These are phyloP conservation scores for Chenopodium suecicum DNA, from an alignment of 148 eudicot species.

Conservation along the genomic window DNA sequence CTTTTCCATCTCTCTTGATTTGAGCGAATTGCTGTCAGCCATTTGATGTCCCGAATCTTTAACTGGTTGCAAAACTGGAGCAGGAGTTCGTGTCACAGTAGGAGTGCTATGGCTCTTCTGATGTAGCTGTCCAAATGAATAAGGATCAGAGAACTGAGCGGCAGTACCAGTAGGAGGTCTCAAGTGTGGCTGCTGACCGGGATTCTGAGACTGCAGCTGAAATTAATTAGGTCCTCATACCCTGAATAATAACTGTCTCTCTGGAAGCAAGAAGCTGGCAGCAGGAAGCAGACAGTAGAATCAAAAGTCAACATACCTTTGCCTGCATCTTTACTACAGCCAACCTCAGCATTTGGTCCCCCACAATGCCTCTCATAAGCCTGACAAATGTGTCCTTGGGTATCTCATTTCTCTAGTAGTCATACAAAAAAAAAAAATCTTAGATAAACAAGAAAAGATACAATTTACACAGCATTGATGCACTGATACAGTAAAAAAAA, in stretches of 20 bases:
- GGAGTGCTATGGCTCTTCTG: conserved; percentile 32
- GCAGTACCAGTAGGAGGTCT: conserved; percentile 38
- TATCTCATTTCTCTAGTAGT: conserved; percentile 77
- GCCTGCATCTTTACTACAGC: conserved; percentile 75
- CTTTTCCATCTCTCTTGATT: conserved; percentile 42
- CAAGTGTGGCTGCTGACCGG: conserved; percentile 41
- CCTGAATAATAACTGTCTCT: conserved; percentile 30
- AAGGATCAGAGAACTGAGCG: conserved; percentile 40
- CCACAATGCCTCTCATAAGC: conserved; percentile 74
- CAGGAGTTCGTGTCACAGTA: conserved; percentile 25
- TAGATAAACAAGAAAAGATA: neutral
- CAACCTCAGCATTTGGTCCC: conserved; percentile 91
- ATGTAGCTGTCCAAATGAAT: conserved; percentile 39
- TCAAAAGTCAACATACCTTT: conserved; percentile 44
- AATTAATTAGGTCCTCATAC: conserved; percentile 37
- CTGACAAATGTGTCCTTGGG: conserved; percentile 77
- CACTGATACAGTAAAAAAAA: neutral
- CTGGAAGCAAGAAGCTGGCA: neutral
- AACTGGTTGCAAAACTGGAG: conserved; percentile 31
- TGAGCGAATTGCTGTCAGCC: conserved; percentile 38
- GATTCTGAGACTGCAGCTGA: conserved; percentile 43
- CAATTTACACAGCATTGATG: neutral
- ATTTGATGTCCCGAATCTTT: conserved; percentile 39
- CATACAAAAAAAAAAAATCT: conserved; percentile 16
- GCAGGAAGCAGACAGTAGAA: conserved; percentile 9